Conservation (phyloP, 768 basidiomycete genomes). For the Boletus insuetus region DNA sequence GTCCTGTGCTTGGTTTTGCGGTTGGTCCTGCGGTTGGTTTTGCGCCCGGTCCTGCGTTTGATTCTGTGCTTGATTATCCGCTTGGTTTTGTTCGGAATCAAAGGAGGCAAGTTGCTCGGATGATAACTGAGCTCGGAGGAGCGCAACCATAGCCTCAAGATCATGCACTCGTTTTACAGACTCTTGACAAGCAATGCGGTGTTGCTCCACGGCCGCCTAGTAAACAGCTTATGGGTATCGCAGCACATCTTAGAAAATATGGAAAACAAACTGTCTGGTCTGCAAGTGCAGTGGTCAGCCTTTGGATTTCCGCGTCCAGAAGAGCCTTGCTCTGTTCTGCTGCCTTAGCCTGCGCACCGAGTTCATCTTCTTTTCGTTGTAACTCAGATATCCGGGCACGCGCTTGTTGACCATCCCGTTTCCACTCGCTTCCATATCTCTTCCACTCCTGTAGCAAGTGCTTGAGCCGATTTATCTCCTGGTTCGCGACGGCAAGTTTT, state of each 20-base stretch:
- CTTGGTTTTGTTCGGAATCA: neutral
- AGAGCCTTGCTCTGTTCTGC: constrained; percentile 7
- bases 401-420: constrained; percentile 19
- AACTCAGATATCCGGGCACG: constrained; percentile 11
- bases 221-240: neutral
- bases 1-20: too few relatives aligned
- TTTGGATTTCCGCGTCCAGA: constrained; percentile 13
- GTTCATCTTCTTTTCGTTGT: constrained; percentile 7
- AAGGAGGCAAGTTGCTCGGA: constrained; percentile 19
- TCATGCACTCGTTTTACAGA: constrained; percentile 11
- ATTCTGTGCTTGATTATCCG: too few relatives aligned
- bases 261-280: constrained; percentile 22
- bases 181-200: constrained; percentile 12
- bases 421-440: constrained; percentile 25
- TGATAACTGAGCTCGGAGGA: constrained; percentile 17
- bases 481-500: constrained; percentile 14
- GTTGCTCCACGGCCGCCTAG: constrained; percentile 14
- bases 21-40: too few relatives aligned
- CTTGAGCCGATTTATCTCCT: constrained; percentile 19
- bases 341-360: constrained; percentile 8
- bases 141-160: constrained; percentile 16
- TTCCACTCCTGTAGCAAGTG: constrained; percentile 24
- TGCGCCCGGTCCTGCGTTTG: too few relatives aligned
- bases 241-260: neutral
- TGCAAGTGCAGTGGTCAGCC: constrained; percentile 14